Percentiles rank a stretch among this genome's conserved stretches.
Conservation (phyloP, 1,139 yeast genomes). For the Lodderomyces parapsilosis region DNA sequence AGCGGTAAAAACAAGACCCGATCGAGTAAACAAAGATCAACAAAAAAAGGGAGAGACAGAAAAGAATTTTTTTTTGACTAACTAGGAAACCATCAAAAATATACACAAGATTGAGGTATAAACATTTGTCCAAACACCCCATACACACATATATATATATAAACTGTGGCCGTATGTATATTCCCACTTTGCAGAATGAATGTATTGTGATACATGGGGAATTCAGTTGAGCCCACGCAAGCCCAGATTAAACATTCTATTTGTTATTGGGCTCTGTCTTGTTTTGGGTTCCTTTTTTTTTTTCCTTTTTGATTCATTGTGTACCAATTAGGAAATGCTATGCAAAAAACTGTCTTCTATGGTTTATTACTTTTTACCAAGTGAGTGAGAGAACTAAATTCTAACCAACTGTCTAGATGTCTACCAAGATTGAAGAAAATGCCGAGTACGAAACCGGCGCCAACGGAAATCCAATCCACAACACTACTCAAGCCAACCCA, state of each 20-base stretch:
- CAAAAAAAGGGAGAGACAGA: not conserved
- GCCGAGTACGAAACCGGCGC: slow-evolving; percentile 26
- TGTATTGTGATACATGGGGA: too few species aligned
- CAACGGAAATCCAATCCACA: slow-evolving; percentile 17
- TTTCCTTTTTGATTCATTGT: too few species aligned
- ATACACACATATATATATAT: not conserved
- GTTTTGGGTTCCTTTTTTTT: too few species aligned
- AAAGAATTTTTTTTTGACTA: slow-evolving; percentile 1
- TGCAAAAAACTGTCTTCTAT: too few species aligned
- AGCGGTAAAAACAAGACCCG: not conserved
- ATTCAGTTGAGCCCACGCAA: too few species aligned
- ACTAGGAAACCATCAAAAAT: slow-evolving; percentile 8
- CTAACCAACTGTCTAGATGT: slow-evolving; percentile 7
- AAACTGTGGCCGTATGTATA: slow-evolving; percentile 2
- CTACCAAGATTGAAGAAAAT: slow-evolving; percentile 37
- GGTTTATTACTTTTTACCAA: too few species aligned
- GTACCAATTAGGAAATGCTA: too few species aligned
- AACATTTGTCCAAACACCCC: not conserved
- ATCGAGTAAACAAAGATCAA: not conserved
- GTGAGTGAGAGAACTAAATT: not conserved
- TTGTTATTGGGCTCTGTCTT: too few species aligned
- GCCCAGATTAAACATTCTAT: too few species aligned
- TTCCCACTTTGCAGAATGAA: too few species aligned
- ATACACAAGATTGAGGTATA: not conserved
- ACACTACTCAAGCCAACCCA: slow-evolving; percentile 9